These are phyloP conservation scores for Marasmius oreades DNA, from an alignment of 1,284 basidiomycete species.

Conservation along the genomic window DNA sequence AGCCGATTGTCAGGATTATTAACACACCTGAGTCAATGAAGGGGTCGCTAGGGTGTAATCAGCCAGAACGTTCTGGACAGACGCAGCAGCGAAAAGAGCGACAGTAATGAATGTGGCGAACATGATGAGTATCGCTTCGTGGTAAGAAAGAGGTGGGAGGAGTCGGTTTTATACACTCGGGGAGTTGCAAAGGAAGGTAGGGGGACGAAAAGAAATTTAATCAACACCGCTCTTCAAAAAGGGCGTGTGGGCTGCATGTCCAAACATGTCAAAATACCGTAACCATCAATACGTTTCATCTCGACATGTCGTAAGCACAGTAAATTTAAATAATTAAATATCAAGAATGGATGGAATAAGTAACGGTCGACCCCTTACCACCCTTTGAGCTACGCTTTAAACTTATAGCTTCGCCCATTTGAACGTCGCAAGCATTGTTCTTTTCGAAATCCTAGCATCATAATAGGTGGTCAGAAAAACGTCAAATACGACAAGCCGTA, in stretches of 20 bases:
- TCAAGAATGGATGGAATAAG: neutral
- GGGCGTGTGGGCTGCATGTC: neutral
- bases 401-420: conserved; percentile 55
- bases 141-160: conserved; percentile 23
- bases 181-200: conserved; percentile 21
- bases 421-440: conserved; percentile 68
- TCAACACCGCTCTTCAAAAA: neutral
- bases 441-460: conserved; percentile 64
- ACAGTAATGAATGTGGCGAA: conserved; percentile 72
- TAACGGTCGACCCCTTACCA: neutral
- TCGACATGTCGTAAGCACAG: neutral
- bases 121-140: conserved; percentile 42
- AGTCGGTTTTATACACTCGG: conserved; percentile 25
- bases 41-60: conserved; percentile 52
- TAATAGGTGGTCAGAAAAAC: conserved; percentile 10
- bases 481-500: neutral
- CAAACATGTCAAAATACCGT: conserved; percentile 7
- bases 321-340: neutral
- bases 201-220: conserved; percentile 7
- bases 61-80: conserved; percentile 51
- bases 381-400: neutral
- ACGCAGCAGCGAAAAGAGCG: conserved; percentile 60
- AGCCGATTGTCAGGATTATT: neutral
- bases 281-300: neutral
- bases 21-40: conserved; percentile 47